These are phyloP conservation scores for Neobulgaria alba DNA, from an alignment of 2,329 filamentous ascomycete species.

Conservation along the genomic window DNA sequence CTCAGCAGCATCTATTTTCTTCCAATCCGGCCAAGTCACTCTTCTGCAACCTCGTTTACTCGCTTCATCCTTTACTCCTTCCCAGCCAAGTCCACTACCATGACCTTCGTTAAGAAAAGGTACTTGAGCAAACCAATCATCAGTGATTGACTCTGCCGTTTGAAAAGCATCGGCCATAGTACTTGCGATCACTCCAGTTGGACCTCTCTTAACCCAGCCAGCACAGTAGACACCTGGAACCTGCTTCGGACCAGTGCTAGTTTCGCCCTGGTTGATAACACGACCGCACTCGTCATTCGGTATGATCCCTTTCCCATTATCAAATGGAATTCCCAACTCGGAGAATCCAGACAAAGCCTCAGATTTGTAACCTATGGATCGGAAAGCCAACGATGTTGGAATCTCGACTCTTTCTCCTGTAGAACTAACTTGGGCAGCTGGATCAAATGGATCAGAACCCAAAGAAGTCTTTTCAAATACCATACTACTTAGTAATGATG, in stretches of 20 bases:
- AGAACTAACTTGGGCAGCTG: conserved; percentile 37
- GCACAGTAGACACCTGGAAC: conserved; percentile 79
- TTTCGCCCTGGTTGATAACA: conserved; percentile 36
- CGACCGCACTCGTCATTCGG: conserved; percentile 76
- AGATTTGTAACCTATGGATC: conserved; percentile 92
- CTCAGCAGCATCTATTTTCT: conserved; percentile 74
- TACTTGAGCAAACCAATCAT: conserved; percentile 56
- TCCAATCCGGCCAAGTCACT: conserved; percentile 81
- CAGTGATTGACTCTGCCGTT: conserved; percentile 72
- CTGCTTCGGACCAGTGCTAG: conserved; percentile 7
- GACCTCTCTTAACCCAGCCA: conserved; percentile 92
- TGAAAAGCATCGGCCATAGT: conserved; percentile 94
- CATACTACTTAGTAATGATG: conserved; percentile 48
- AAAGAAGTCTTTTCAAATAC: conserved; percentile 57
- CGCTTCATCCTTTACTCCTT: conserved; percentile 57
- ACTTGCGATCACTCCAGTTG: conserved; percentile 89
- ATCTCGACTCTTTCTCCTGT: conserved; percentile 46
- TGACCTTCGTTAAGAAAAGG: conserved; percentile 39
- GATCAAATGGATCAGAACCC: conserved; percentile 44
- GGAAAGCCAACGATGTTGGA: conserved; percentile 67
- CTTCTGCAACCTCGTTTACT: conserved; percentile 46
- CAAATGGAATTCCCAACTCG: conserved; percentile 69
- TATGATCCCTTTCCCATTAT: conserved; percentile 64
- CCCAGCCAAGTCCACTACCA: conserved; percentile 58
- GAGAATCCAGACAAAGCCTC: conserved; percentile 65